Conservation (phyloP, 75 land plant genomes). For the Adiantum capillusveneris region DNA sequence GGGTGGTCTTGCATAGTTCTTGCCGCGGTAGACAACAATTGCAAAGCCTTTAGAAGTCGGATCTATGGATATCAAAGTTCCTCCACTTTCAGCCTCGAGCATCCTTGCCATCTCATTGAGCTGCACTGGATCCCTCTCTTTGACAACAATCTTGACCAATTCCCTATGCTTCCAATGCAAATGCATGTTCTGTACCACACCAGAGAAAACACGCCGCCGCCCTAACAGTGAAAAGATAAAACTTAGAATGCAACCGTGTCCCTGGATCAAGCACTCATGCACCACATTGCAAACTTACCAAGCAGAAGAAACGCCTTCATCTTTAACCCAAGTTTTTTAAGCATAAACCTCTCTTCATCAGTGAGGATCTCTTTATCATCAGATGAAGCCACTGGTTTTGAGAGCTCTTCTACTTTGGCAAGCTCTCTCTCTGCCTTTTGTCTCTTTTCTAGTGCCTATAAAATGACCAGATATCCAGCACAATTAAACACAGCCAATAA, state of each 20-base stretch:
- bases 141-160: conserved; percentile 64
- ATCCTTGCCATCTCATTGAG: conserved; percentile 60
- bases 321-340: conserved; percentile 61
- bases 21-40: conserved; percentile 69
- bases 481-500: too few species aligned
- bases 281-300: conserved; percentile 37
- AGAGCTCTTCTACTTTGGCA: conserved; percentile 50
- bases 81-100: conserved; percentile 79
- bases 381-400: conserved; percentile 46
- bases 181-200: conserved; percentile 88
- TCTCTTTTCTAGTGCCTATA: conserved; percentile 60
- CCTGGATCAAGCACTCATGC: too few species aligned
- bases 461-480: neutral
- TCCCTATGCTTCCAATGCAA: conserved; percentile 90
- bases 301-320: conserved; percentile 72
- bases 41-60: conserved; percentile 65
- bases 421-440: conserved; percentile 63
- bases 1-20: conserved; percentile 70
- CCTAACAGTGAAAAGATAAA: conserved; percentile 36
- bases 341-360: conserved; percentile 71
- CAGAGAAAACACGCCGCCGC: conserved; percentile 83
- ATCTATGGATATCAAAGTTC: conserved; percentile 63
- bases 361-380: conserved; percentile 75
- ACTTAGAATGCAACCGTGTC: too few species aligned
- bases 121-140: conserved; percentile 51